These are phyloP conservation scores for Aegilops longissima DNA, from an alignment of 176 grass and related monocot species.

Conservation along the genomic window DNA sequence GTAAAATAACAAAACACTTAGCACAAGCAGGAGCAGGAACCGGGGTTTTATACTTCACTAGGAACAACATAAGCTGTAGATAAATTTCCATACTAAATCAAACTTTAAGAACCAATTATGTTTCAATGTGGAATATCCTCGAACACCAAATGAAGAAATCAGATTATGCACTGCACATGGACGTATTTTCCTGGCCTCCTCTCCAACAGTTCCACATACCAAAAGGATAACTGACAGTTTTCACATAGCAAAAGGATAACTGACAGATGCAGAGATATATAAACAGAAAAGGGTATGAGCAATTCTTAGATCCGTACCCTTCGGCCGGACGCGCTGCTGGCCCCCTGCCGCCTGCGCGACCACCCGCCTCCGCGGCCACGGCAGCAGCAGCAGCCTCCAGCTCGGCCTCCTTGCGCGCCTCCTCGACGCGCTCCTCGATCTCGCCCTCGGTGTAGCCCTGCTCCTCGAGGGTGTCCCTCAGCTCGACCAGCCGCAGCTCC, in stretches of 20 bases:
- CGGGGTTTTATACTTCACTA: not conserved
- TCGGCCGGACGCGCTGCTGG: constrained; percentile 24
- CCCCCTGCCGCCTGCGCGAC: not conserved
- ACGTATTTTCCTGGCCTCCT: not conserved
- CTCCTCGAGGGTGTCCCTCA: constrained; percentile 82
- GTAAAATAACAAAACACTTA: not conserved
- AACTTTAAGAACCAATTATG: not conserved
- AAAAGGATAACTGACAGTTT: not conserved
- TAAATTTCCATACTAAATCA: not conserved
- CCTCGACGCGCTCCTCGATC: constrained; percentile 67
- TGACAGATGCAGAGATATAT: not conserved
- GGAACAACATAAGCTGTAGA: not conserved
- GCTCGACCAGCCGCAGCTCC: constrained; percentile 65
- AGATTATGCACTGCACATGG: not conserved
- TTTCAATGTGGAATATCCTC: not conserved
- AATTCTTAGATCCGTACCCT: constrained; percentile 40
- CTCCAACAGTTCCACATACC: not conserved
- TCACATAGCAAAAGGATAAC: not conserved
- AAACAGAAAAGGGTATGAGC: not conserved
- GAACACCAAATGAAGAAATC: not conserved
- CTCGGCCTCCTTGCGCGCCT: constrained; percentile 56
- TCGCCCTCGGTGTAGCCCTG: constrained; percentile 88
- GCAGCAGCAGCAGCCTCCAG: constrained; percentile 38
- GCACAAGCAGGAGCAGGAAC: not conserved
- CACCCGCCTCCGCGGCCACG: not conserved